These are phyloP conservation scores for Lactarius evosmus DNA, from an alignment of 768 basidiomycete species.

Conservation along the genomic window DNA sequence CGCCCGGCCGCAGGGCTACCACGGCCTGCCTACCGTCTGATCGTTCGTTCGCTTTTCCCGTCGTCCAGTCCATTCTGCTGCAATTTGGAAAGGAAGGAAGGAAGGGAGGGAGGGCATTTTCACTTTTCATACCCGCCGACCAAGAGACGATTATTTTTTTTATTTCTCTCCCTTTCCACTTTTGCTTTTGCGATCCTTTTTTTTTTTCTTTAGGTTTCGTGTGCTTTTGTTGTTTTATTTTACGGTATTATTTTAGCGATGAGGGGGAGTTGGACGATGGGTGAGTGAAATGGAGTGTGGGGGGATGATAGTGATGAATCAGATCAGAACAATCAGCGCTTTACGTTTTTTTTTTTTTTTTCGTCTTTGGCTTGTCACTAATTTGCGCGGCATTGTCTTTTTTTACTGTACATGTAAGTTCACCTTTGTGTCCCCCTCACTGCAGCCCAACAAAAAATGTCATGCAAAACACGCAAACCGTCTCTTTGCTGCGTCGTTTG, in stretches of 20 bases:
- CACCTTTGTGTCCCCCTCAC: neutral
- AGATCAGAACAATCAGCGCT: neutral
- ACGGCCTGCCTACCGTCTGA: conserved; percentile 4
- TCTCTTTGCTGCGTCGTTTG: neutral
- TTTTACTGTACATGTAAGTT: neutral
- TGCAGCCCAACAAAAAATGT: neutral
- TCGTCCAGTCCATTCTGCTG: neutral
- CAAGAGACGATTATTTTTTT: neutral
- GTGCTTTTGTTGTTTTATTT: neutral
- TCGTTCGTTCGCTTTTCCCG: neutral
- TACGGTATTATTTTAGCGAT: neutral
- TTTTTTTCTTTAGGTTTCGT: neutral
- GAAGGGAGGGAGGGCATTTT: neutral
- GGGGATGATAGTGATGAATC: too few species aligned
- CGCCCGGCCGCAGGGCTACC: neutral
- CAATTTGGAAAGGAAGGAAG: too few species aligned
- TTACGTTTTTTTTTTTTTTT: neutral
- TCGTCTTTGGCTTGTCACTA: neutral
- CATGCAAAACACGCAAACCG: neutral
- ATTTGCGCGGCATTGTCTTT: neutral
- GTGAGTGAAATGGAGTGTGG: neutral
- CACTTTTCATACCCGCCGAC: neutral
- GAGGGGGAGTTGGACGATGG: neutral
- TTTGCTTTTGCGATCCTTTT: neutral
- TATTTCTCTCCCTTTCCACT: neutral